Base-by-base conservation (phyloP, 192 early-diverging fungal species). In the Coemansia sp. region DNA sequence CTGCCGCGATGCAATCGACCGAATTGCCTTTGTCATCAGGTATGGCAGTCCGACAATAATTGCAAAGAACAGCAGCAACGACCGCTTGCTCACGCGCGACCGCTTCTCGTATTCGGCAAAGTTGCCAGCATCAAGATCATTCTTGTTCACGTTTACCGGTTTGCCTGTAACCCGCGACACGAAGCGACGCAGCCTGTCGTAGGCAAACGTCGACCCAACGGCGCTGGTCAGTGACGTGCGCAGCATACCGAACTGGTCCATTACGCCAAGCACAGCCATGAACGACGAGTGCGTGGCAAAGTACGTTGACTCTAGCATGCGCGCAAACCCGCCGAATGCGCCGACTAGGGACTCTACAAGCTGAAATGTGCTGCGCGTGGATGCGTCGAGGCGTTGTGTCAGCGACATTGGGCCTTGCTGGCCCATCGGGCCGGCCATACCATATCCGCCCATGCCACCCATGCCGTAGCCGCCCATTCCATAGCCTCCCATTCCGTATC, bases 231-330 rank as follows among this genome's bases (percentile, higher is more conserved):
- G 82, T 48, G 94, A 94, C 31, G 72, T 85, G 28, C 92, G 84
- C 22, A 99, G 70, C 72, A 92, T 84, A n/a, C 94, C 92, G 62
- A 99, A 91, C 74, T 99, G 97, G 61, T 99, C 97, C 41, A 92
- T 94, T n/a, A 99, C 94, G 33, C 94, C 97, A 17, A 98, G 87
- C 86, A 98, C 95, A 15, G 94, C 92, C 92, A 96, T 91, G 57
- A 92, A 92, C 9, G 84, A 89, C 10, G 91, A 92, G 69, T 95
- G 91, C 0, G 97, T 99, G 19, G 97, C 94, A 83, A 94, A 90
- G 70, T 94, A 97, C 6, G 97, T 99, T 1, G 92, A 94, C 59
- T 97, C 97, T 31, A 99, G 87, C 97, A 99, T 97, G 53, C 94
- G 93, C 9, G 94, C 87, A 82, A 99, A 97, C 14, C 95, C 95